Evolutionary conservation across 495 filamentous ascomycete genomes (phyloP), one percentile per base, ranked within the genome.

Genomic region (Polyplosphaeria fusca): DNA sequence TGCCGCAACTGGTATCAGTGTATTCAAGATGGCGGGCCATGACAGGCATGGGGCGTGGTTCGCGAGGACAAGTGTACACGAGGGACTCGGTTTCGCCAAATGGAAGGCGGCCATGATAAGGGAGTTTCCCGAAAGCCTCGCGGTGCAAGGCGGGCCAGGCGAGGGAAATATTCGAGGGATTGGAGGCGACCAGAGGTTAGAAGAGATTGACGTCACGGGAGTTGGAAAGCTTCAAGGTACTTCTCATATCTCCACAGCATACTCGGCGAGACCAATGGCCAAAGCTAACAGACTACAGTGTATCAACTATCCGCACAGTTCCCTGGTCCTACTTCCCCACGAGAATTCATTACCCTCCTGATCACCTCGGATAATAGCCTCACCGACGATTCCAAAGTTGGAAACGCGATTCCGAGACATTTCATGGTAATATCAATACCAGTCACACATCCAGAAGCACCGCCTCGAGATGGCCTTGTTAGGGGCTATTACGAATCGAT

Each of bases 11-110:
- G 83, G 79, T 0, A 80, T 96, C 16, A 73, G 76, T 20, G 80
- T 96, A 12, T 95, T 90, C 72, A 96, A 94, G 67, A 74, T 93
- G 23, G 68, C 75, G 0, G 82, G 85, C 0, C 82, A 85, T 52
- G 93, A 96, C 65, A 86, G 90, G 2, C 85, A 85, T 43, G 93
- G 92, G 0, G 76, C 82, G 2, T 97, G 92, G 92, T 97, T 96
- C 71, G 89, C 87, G 9, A 72, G 93, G 51, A 76, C 89, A 24
- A 95, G 88, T 62, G 76, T 96, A 14, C 91, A 96, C 55, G 81
- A 85, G 60, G 84, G 85, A 0, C 66, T 93, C 19, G 73, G 81
- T 0, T 97, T 94, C 67, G 70, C 74, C 12, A 85, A 80, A 65
- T 96, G 85, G 81, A 79, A 77, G 65, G 69, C 68, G 52, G 84